Percentiles rank a stretch among this genome's conserved stretches.
Conservation (phyloP, 768 basidiomycete species). For the Suillus cothurnatus region DNA sequence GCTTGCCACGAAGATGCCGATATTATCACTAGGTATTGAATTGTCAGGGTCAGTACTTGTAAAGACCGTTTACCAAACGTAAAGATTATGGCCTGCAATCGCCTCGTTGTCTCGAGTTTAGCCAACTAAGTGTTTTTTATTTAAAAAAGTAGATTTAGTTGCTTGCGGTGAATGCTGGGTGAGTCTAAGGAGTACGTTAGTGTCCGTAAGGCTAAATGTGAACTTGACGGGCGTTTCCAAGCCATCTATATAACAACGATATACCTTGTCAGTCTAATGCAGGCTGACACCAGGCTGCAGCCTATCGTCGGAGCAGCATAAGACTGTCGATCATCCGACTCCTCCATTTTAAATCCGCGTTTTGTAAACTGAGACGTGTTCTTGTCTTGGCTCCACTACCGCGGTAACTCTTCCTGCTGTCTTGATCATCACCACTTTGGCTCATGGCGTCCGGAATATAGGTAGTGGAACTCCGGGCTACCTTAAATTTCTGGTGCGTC, state of each 20-base stretch:
- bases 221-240: not conserved
- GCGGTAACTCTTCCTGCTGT: not conserved
- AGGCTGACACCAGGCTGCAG: not conserved
- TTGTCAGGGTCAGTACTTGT: not conserved
- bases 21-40: too few species aligned
- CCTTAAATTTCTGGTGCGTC: not conserved
- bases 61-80: not conserved
- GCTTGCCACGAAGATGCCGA: too few species aligned
- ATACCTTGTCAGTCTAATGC: not conserved
- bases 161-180: not conserved
- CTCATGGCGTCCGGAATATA: not conserved
- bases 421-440: not conserved
- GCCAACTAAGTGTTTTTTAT: not conserved
- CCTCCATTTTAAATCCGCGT: conserved; percentile 2
- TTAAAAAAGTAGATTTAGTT: not conserved
- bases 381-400: not conserved
- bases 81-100: not conserved
- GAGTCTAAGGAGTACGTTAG: not conserved
- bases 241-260: not conserved
- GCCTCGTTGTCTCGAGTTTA: not conserved
- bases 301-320: not conserved
- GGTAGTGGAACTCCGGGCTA: not conserved
- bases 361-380: conserved; percentile 9
- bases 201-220: not conserved
- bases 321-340: conserved; percentile 4